Evolutionary conservation across 139 green algal genomes (phyloP).

Genomic region (Chlorella vulgaris): DNA sequence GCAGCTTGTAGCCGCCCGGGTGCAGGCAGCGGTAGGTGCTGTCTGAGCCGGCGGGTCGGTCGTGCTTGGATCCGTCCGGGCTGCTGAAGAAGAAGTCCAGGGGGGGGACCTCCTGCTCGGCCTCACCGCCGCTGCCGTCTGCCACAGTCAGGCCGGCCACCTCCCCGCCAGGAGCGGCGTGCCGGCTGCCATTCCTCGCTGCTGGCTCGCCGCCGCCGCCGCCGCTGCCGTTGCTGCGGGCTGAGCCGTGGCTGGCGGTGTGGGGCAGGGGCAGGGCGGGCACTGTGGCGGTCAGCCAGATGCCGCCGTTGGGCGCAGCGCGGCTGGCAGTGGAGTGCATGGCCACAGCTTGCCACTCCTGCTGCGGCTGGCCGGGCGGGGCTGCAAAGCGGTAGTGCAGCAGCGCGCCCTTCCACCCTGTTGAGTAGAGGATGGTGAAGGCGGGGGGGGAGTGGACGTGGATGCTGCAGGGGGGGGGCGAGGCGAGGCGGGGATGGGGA

Average conservation of each 20-base stretch:
- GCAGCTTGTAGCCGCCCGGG: constrained; percentile 72
- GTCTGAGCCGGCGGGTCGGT: constrained; percentile 35
- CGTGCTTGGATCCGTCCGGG: constrained; percentile 35
- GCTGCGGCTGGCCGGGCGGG: not conserved
- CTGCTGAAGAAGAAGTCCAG: constrained; percentile 57
- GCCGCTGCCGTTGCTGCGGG: not conserved
- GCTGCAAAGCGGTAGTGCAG: constrained; percentile 38
- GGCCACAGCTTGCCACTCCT: constrained; percentile 18
- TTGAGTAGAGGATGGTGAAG: constrained; percentile 65
- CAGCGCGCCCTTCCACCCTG: constrained; percentile 54
- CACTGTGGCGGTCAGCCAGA: constrained; percentile 52
- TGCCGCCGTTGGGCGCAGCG: constrained; percentile 37
- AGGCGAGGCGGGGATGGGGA: not conserved
- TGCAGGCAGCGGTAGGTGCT: constrained; percentile 50
- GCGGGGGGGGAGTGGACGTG: constrained; percentile 44
- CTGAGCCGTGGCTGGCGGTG: not conserved
- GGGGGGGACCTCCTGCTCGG: not conserved
- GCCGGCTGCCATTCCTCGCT: no score
- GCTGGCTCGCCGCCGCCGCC: not conserved
- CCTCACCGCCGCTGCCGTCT: not conserved
- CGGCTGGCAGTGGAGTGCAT: constrained; percentile 52
- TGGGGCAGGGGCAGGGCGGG: not conserved
- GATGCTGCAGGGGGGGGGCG: constrained; percentile 27
- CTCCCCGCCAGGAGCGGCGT: not conserved
- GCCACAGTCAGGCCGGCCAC: constrained; percentile 7